Evolutionary conservation across 495 filamentous ascomycete species (phyloP).

Genomic region (Copromyces sp.): DNA sequence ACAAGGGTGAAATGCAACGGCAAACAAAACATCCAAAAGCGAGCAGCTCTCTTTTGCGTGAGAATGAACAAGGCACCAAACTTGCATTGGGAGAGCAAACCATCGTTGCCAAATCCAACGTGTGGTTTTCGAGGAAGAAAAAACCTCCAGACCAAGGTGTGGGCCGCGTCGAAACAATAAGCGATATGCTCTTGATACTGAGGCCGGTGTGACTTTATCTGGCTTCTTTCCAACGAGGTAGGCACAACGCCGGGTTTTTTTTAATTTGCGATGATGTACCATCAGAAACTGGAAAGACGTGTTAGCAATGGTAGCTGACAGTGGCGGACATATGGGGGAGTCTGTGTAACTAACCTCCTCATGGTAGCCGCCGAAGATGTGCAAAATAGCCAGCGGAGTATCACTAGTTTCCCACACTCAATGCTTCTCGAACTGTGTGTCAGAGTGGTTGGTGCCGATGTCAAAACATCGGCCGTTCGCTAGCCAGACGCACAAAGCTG

Average conservation of each 20-base stretch:
- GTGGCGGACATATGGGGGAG: neutral
- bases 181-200: neutral
- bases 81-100: neutral
- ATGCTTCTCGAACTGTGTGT: neutral
- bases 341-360: neutral
- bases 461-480: conserved; percentile 58
- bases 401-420: neutral
- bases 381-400: neutral
- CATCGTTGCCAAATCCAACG: neutral
- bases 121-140: neutral
- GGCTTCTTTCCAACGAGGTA: neutral
- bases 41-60: neutral
- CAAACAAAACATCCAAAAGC: neutral
- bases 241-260: neutral
- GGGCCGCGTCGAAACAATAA: neutral
- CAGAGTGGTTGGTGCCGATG: neutral
- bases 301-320: neutral
- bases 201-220: neutral
- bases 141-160: neutral
- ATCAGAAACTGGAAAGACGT: neutral
- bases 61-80: neutral
- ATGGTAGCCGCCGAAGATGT: neutral
- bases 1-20: neutral
- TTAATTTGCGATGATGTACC: neutral
- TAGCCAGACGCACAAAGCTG: conserved; percentile 73